phyloP scores from a whole-genome alignment of 2,329 filamentous ascomycete genomes.

The Cladophialophora bantiana region DNA sequence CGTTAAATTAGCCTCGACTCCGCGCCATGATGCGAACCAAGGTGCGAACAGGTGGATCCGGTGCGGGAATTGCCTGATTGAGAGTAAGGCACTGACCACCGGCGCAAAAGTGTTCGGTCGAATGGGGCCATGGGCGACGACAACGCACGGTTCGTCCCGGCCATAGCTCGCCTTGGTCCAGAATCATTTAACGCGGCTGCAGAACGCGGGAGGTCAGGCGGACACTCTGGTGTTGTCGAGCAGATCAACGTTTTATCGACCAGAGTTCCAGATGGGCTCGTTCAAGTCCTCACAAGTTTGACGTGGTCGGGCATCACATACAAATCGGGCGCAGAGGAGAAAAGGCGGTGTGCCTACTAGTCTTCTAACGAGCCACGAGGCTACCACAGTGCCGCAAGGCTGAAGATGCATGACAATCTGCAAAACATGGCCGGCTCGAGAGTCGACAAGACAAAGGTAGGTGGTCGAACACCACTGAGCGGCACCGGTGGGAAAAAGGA shows the following conservation, averaged over 20 bases:
- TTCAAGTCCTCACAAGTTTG: background rate
- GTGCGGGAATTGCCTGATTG: slow-evolving; percentile 12
- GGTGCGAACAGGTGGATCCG: background rate
- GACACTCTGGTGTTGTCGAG: too few relatives aligned
- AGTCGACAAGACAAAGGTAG: too few relatives aligned
- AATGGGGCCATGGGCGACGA: background rate
- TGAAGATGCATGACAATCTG: background rate
- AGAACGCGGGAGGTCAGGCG: background rate
- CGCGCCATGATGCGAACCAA: background rate
- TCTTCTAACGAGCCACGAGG: background rate
- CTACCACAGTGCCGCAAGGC: background rate
- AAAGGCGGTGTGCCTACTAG: slow-evolving; percentile 15
- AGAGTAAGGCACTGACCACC: background rate
- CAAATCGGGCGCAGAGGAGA: slow-evolving; percentile 14
- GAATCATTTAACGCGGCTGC: background rate
- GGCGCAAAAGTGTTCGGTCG: background rate
- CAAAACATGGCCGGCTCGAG: background rate
- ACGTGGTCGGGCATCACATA: slow-evolving; percentile 8
- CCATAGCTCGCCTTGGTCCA: background rate
- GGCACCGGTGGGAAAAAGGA: background rate
- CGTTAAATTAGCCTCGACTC: slow-evolving; percentile 1
- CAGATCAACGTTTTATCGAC: too few relatives aligned
- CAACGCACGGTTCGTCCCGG: slow-evolving; percentile 3
- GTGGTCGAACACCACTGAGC: too few relatives aligned
- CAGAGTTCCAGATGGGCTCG: background rate